Evolutionary conservation across 2,329 filamentous ascomycete genomes (phyloP).

Genomic region (Ciborinia camelliae): DNA sequence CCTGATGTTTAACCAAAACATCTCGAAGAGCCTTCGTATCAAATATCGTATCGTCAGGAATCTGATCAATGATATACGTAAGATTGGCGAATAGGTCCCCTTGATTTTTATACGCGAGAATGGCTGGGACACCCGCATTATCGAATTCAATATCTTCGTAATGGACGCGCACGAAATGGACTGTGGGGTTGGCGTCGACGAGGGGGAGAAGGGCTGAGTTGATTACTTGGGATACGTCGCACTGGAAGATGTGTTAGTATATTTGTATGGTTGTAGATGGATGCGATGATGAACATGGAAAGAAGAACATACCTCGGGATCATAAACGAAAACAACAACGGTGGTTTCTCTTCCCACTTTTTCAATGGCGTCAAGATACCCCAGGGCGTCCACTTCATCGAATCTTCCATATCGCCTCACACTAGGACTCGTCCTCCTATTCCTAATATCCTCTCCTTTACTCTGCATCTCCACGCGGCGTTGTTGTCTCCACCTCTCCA

Average conservation of each 20-base stretch:
- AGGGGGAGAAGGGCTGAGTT: constrained; percentile 75
- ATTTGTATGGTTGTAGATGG: neutral
- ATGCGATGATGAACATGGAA: neutral
- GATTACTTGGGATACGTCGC: constrained; percentile 72
- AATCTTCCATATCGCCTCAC: constrained; percentile 74
- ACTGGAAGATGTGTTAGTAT: constrained; percentile 50
- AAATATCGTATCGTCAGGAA: constrained; percentile 65
- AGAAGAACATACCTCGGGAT: constrained; percentile 65
- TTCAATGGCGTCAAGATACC: constrained; percentile 95
- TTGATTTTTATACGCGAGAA: constrained; percentile 81
- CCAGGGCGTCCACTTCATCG: constrained; percentile 80
- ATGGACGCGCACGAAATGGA: constrained; percentile 88
- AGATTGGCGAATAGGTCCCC: constrained; percentile 90
- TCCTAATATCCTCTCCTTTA: constrained; percentile 55
- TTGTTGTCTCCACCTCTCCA: constrained; percentile 80
- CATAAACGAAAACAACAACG: constrained; percentile 92
- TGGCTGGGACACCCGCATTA: constrained; percentile 77
- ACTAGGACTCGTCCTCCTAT: constrained; percentile 70
- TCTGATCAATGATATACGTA: constrained; percentile 81
- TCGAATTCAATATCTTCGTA: constrained; percentile 94
- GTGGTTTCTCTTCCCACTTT: constrained; percentile 76
- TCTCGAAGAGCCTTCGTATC: constrained; percentile 51
- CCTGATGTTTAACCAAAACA: constrained; percentile 51
- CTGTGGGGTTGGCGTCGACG: constrained; percentile 64
- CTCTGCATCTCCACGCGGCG: constrained; percentile 73